These are phyloP conservation scores for Ceratobasidium theobromae DNA, from an alignment of 1,284 basidiomycete species.

Conservation along the genomic window DNA sequence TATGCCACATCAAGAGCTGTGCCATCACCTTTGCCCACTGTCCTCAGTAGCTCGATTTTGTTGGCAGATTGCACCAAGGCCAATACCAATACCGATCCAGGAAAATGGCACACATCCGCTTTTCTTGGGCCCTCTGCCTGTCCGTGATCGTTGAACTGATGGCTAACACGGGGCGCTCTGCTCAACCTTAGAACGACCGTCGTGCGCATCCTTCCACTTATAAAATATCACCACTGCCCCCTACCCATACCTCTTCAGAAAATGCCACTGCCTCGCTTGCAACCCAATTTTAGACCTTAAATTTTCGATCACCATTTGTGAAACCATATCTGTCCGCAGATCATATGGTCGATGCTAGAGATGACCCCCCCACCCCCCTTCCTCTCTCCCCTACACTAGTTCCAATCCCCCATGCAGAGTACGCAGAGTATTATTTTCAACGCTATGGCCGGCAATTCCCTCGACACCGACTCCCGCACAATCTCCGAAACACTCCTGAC, in stretches of 20 bases:
- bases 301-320: constrained; percentile 19
- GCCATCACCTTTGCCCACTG: neutral
- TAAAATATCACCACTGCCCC: constrained; percentile 25
- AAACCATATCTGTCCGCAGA: constrained; percentile 21
- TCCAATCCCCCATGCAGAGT: neutral
- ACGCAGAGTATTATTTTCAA: neutral
- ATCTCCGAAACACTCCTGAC: neutral
- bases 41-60: neutral
- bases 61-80: constrained; percentile 7
- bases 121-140: constrained; percentile 26
- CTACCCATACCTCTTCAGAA: constrained; percentile 29
- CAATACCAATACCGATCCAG: constrained; percentile 22
- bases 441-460: constrained; percentile 14
- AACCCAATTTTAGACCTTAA: constrained; percentile 16
- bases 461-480: neutral
- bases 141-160: constrained; percentile 31
- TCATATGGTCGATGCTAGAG: constrained; percentile 28
- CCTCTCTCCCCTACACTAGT: neutral
- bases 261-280: constrained; percentile 28
- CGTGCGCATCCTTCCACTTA: constrained; percentile 21
- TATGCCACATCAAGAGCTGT: constrained; percentile 7
- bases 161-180: constrained; percentile 27
- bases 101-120: constrained; percentile 32
- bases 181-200: constrained; percentile 21
- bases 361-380: neutral